Percentiles rank a stretch among this genome's conserved stretches.
Evolutionary conservation across 257 asterid genomes (phyloP).

Genomic region (Penstemon eatonii): DNA sequence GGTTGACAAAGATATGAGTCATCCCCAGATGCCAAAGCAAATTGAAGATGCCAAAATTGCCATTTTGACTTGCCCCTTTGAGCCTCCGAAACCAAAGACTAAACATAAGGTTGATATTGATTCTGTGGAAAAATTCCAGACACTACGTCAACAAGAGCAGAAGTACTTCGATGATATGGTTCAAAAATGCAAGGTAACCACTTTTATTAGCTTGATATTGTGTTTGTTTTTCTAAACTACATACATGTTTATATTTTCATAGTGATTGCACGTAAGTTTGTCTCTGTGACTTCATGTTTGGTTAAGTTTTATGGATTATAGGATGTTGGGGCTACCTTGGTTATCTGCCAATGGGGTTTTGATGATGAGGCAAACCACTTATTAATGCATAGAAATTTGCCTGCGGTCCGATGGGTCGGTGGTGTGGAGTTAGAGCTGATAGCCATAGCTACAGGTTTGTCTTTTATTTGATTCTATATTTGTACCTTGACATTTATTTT

Average conservation of each 20-base stretch:
- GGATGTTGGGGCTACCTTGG: constrained; percentile 97
- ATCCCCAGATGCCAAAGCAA: constrained; percentile 97
- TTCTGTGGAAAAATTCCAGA: constrained; percentile 86
- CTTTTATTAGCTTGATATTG: constrained; percentile 11
- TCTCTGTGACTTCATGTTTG: constrained; percentile 19
- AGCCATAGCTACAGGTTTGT: constrained; percentile 73
- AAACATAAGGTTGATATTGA: constrained; percentile 98
- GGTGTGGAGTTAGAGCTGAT: constrained; percentile 73
- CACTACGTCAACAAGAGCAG: constrained; percentile 78
- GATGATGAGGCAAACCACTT: constrained; percentile 98
- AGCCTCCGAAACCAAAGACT: constrained; percentile 98
- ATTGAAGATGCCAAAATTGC: constrained; percentile 91
- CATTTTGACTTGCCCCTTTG: constrained; percentile 92
- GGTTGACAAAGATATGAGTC: constrained; percentile 97
- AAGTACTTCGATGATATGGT: constrained; percentile 97
- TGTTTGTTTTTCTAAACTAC: neutral
- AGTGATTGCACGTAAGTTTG: constrained; percentile 9
- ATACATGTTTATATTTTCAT: neutral
- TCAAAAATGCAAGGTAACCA: constrained; percentile 85
- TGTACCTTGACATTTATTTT: neutral
- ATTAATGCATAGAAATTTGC: constrained; percentile 72
- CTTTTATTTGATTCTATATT: neutral
- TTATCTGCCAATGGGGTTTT: constrained; percentile 98
- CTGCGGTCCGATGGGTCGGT: constrained; percentile 78
- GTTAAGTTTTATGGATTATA: constrained; percentile 35